Evolutionary conservation across 2,329 filamentous ascomycete species (phyloP).

Genomic region (Pleomassaria siparia): DNA sequence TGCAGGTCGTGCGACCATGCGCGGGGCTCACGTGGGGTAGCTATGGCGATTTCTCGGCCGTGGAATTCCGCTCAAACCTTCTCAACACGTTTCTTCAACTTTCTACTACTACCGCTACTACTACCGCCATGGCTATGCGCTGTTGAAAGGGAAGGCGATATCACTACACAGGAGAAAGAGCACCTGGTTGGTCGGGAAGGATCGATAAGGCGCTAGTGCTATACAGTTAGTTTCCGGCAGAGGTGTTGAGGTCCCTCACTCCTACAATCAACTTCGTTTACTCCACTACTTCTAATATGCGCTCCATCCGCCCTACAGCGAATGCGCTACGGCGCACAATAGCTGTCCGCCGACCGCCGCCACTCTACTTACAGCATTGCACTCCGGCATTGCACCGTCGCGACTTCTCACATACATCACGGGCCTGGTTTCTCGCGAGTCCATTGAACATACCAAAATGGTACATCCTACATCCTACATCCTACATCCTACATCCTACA

Average conservation of each 20-base stretch:
- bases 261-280: background rate
- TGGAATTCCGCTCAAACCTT: background rate
- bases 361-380: too few species aligned
- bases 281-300: background rate
- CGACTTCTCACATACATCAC: conserved; percentile 29
- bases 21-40: conserved; percentile 4
- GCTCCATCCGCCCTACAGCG: background rate
- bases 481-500: conserved; percentile 41
- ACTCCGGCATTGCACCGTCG: conserved; percentile 19
- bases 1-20: background rate
- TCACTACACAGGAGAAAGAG: too few species aligned
- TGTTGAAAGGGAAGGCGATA: too few species aligned
- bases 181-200: too few species aligned
- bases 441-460: conserved; percentile 47
- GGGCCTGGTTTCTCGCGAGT: conserved; percentile 24
- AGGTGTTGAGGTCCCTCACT: too few species aligned
- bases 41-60: background rate
- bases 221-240: too few species aligned
- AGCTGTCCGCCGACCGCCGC: conserved; percentile 5
- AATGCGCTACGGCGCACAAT: conserved; percentile 6
- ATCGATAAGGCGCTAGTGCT: too few species aligned
- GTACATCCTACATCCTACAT: conserved; percentile 18
- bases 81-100: too few species aligned
- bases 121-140: too few species aligned
- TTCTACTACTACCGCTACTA: too few species aligned